A percentile compares a stretch with the other conserved stretches of the same genome.
phyloP scores from a whole-genome alignment of 139 green algal species.

The Chlorella sorokiniana region DNA sequence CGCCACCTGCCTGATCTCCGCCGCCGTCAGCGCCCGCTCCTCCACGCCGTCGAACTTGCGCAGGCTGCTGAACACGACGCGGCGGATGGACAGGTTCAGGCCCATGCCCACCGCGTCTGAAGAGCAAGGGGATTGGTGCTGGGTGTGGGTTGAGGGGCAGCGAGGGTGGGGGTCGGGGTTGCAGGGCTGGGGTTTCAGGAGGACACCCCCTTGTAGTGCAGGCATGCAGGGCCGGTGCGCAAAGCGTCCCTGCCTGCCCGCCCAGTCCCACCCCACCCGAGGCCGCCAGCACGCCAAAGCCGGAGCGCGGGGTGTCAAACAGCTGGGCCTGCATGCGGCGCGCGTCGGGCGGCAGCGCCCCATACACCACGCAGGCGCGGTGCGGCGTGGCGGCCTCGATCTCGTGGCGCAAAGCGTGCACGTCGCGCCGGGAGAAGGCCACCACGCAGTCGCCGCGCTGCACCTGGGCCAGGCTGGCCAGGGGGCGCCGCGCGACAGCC shows the following conservation, averaged over 20 bases:
- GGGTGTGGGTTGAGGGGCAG: too few species aligned
- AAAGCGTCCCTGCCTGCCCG: background rate
- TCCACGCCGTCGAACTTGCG: conserved; percentile 77
- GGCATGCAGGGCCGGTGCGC: background rate
- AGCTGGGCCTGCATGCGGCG: conserved; percentile 77
- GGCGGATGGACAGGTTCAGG: conserved; percentile 93
- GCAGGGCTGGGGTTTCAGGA: too few species aligned
- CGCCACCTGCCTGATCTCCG: conserved; percentile 67
- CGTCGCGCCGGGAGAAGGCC: conserved; percentile 79
- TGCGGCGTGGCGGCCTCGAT: conserved; percentile 55
- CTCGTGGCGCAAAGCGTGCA: conserved; percentile 68
- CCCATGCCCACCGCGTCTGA: conserved; percentile 84
- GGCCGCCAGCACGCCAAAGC: conserved; percentile 85
- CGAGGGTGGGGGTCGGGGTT: too few species aligned
- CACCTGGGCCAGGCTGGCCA: conserved; percentile 42
- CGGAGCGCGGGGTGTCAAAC: conserved; percentile 79
- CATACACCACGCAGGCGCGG: conserved; percentile 81
- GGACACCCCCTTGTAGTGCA: background rate
- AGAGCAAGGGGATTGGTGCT: too few species aligned
- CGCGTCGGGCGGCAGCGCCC: conserved; percentile 81
- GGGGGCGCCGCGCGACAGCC: background rate
- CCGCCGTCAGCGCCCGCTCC: conserved; percentile 33
- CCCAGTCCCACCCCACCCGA: conserved; percentile 70
- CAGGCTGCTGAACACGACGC: conserved; percentile 84
- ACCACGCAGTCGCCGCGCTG: conserved; percentile 88